Conservation (phyloP, 2,329 filamentous ascomycete genomes). For the Ceratocystis cacaofunesta region DNA sequence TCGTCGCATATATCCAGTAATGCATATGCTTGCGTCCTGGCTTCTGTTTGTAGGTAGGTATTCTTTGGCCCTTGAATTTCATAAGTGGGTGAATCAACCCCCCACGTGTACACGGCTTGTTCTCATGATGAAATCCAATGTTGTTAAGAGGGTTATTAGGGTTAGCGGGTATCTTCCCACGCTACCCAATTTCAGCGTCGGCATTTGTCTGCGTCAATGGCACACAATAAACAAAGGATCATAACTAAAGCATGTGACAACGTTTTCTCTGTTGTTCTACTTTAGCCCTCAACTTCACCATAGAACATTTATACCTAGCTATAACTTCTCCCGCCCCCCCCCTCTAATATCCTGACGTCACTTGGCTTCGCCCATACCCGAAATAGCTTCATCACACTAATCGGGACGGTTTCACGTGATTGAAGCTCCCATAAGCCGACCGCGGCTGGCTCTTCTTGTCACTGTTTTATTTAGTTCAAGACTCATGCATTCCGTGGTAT, state of each 20-base stretch:
- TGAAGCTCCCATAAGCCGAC: neutral
- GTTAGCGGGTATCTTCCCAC: neutral
- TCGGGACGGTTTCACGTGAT: neutral
- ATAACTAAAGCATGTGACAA: neutral
- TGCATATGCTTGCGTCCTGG: too few species aligned
- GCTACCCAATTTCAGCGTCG: neutral
- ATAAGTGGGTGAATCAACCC: too few species aligned
- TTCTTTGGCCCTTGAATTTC: too few species aligned
- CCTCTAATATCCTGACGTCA: neutral
- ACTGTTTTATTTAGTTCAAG: neutral
- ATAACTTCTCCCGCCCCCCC: neutral
- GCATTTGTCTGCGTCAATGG: neutral
- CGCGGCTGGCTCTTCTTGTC: neutral
- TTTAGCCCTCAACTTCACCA: neutral
- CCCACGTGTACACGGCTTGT: too few species aligned
- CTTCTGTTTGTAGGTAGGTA: too few species aligned
- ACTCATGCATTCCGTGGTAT: neutral
- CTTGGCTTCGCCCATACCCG: neutral
- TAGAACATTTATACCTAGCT: neutral
- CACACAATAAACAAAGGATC: neutral
- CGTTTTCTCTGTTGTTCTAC: neutral
- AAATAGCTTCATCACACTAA: neutral
- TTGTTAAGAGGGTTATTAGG: neutral
- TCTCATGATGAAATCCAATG: neutral
- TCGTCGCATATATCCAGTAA: too few species aligned